Evolutionary conservation across 768 basidiomycete genomes (phyloP), one percentile per base, ranked within the genome.

Genomic region (Rhizopogon sp.): DNA sequence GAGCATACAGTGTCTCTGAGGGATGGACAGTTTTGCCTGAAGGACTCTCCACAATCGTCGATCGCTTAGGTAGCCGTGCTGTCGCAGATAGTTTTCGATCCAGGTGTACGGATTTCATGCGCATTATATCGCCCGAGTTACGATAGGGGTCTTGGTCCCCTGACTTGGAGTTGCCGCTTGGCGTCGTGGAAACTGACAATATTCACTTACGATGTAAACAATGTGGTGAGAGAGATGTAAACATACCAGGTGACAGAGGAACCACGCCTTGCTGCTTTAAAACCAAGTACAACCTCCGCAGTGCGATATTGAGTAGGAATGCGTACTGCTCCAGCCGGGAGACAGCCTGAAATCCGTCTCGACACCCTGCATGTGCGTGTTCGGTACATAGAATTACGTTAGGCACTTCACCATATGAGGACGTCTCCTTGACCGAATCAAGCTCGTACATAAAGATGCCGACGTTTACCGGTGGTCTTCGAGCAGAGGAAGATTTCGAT

Each of bases 321-420:
- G 97, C 92, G 69, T 97, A 99, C 67, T 99, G 97, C 75, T 99
- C 97, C 59, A 99, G 73, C 54, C 96, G 79, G 57, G 95, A 93
- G 14, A 97, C 97, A 16, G 90, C 79, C 65, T 91, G 89, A 72
- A 98, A 98, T 10, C 95, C 93, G 22, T 72, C 65, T 54, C 82
- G 76, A 63, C 87, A 90, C 14, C 79, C 80, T 28, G 72, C 62
- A 65, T 86, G 84, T 7, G 79, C 84, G 67, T 96, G 94, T 13
- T 87, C 84, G 5, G 77, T 79, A 69, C 96, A 98, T 56, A 84
- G 80, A 58, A 93, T 83, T 49, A 82, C 73, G 31, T 79, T 83
- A 20, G 90, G 89, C 25, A 88, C 81, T 56, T 83, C 81, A 53
- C 87, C 88, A 71, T 87, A 88, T 2, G 85, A 82, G 35, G 81